Evolutionary conservation across 148 eudicot species (phyloP).

Genomic region (Rhododendron vialii): DNA sequence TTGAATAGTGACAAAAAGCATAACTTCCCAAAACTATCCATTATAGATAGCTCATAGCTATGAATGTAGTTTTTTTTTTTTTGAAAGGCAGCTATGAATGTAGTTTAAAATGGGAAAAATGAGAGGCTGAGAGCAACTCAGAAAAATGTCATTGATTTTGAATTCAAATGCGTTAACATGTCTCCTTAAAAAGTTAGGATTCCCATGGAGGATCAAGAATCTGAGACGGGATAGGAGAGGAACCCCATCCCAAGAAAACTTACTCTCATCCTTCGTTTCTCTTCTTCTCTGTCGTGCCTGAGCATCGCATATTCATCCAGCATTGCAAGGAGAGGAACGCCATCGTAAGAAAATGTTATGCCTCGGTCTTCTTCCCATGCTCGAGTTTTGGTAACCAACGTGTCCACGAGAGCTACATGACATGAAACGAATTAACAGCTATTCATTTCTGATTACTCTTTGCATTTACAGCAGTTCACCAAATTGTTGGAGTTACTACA

Average conservation of each 20-base stretch:
- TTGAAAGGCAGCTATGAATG: neutral
- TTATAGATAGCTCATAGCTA: neutral
- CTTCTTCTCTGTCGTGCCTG: slow-evolving; percentile 97
- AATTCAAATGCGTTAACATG: neutral
- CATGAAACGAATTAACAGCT: slow-evolving; percentile 18
- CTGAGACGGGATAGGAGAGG: neutral
- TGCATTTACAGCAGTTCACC: neutral
- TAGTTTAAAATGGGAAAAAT: neutral
- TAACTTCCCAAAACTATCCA: neutral
- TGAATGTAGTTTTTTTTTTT: neutral
- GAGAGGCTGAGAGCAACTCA: neutral
- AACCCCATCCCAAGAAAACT: neutral
- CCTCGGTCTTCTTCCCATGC: slow-evolving; percentile 91
- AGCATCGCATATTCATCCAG: slow-evolving; percentile 94
- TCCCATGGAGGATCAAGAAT: neutral
- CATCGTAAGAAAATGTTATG: slow-evolving; percentile 76
- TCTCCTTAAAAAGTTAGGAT: neutral
- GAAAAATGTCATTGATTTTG: neutral
- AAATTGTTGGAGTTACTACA: neutral
- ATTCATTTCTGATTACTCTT: neutral
- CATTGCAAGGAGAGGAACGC: slow-evolving; percentile 97
- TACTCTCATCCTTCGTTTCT: slow-evolving; percentile 64
- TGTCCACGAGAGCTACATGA: slow-evolving; percentile 78
- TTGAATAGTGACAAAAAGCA: neutral
- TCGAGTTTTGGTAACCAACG: slow-evolving; percentile 84